A percentile compares a stretch with the other conserved stretches of the same genome.
Evolutionary conservation across 2,329 filamentous ascomycete species (phyloP).

Genomic region (Phyllosticta citribraziliensis): DNA sequence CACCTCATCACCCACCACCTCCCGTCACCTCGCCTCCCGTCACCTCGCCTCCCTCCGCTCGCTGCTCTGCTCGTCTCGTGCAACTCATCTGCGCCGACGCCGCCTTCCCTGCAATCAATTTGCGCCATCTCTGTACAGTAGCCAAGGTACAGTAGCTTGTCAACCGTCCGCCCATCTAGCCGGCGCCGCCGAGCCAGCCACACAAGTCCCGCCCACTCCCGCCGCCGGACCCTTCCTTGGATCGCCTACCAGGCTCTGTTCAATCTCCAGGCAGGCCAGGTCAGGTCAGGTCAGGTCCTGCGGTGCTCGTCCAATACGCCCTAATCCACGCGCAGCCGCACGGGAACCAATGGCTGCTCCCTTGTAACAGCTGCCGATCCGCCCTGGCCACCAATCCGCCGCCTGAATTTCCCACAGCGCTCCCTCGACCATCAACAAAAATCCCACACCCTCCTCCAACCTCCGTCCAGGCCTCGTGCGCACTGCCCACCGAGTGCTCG

Average conservation of each 20-base stretch:
- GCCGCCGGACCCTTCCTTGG: too few relatives aligned
- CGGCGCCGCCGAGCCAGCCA: background rate
- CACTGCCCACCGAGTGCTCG: background rate
- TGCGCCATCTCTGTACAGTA: too few relatives aligned
- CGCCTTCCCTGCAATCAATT: background rate
- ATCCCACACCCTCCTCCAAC: background rate
- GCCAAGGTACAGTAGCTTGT: too few relatives aligned
- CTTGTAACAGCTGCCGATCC: background rate
- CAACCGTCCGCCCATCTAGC: background rate
- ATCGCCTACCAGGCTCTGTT: too few relatives aligned
- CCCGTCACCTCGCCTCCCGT: too few relatives aligned
- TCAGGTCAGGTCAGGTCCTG: too few relatives aligned
- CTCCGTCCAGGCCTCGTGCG: background rate
- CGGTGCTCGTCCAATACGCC: too few relatives aligned
- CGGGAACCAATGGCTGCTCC: background rate
- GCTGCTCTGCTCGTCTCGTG: conserved; percentile 6
- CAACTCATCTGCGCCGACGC: conserved; percentile 10
- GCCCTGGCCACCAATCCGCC: too few relatives aligned
- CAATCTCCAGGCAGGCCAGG: too few relatives aligned
- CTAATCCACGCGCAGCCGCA: background rate
- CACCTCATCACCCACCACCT: too few relatives aligned
- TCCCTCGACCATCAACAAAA: background rate
- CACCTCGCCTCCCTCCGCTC: too few relatives aligned
- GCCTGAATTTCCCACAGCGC: background rate
- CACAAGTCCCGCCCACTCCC: background rate